A percentile compares a stretch with the other conserved stretches of the same genome.
phyloP scores from a whole-genome alignment of 2,329 filamentous ascomycete species.

The Botryotinia calthae region DNA sequence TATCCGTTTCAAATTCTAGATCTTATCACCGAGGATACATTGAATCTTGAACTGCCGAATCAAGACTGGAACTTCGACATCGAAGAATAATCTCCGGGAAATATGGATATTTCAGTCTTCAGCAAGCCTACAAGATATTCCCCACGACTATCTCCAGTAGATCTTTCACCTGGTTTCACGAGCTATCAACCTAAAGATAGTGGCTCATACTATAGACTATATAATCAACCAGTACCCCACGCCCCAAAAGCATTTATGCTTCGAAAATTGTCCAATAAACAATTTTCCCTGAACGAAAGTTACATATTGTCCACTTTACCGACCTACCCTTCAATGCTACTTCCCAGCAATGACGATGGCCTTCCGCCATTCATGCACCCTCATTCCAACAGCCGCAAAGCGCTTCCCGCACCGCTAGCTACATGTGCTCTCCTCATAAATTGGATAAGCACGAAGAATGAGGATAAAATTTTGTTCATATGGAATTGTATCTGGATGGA shows the following conservation, averaged over 20 bases:
- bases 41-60: not conserved
- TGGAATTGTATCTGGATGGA: slow-evolving; percentile 28
- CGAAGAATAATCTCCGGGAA: not conserved
- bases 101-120: not conserved
- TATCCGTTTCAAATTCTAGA: not conserved
- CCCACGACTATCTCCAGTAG: not conserved
- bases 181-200: not conserved
- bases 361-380: slow-evolving; percentile 30
- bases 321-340: slow-evolving; percentile 29
- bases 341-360: slow-evolving; percentile 1
- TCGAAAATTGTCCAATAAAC: slow-evolving; percentile 5
- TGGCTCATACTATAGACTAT: not conserved
- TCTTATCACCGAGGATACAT: too few species aligned
- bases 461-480: slow-evolving; percentile 24
- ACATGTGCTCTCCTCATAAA: slow-evolving; percentile 23
- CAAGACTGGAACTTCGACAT: not conserved
- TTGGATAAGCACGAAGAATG: slow-evolving; percentile 24
- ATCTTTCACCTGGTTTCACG: too few species aligned
- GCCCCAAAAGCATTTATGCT: slow-evolving; percentile 22
- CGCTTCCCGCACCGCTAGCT: slow-evolving; percentile 20
- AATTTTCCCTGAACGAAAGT: slow-evolving; percentile 23
- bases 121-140: not conserved
- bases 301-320: slow-evolving; percentile 25
- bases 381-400: not conserved
- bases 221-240: not conserved